These are phyloP conservation scores for Aphanomyces stellatus DNA, from an alignment of 352 stramenopile species.

Conservation along the genomic window DNA sequence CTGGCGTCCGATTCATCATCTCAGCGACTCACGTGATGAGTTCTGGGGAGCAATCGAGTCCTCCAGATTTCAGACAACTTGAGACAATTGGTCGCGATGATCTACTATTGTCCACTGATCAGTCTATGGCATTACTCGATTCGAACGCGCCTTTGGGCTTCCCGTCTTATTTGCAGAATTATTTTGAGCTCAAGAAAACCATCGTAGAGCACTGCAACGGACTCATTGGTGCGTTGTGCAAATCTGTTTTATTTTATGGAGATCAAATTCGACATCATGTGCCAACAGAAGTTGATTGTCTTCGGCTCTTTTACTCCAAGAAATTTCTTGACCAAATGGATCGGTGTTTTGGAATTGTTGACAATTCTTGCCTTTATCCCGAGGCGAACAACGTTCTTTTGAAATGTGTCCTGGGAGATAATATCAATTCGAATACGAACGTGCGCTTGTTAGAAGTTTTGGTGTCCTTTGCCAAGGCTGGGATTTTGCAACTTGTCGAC, in stretches of 20 bases:
- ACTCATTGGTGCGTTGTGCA: constrained; percentile 10
- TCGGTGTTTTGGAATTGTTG: constrained; percentile 3
- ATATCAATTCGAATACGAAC: neutral
- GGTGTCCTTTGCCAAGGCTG: neutral
- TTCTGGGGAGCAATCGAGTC: constrained; percentile 1
- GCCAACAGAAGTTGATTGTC: constrained; percentile 13
- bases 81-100: constrained; percentile 8
- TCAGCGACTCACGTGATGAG: constrained; percentile 16
- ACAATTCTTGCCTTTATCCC: neutral
- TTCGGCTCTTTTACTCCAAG: neutral
- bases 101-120: constrained; percentile 14
- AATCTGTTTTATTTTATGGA: constrained; percentile 9
- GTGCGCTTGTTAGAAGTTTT: neutral
- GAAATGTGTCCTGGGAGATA: neutral
- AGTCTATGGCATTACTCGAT: constrained; percentile 7
- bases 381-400: neutral
- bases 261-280: constrained; percentile 14
- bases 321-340: neutral
- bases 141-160: constrained; percentile 7
- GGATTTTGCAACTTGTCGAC: constrained; percentile 11
- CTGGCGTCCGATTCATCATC: constrained; percentile 14
- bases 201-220: constrained; percentile 4
- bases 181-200: constrained; percentile 11
- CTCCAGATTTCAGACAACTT: constrained; percentile 1
- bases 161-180: constrained; percentile 16